Conservation (phyloP, 148 eudicot genomes). For the Drosera capensis region DNA sequence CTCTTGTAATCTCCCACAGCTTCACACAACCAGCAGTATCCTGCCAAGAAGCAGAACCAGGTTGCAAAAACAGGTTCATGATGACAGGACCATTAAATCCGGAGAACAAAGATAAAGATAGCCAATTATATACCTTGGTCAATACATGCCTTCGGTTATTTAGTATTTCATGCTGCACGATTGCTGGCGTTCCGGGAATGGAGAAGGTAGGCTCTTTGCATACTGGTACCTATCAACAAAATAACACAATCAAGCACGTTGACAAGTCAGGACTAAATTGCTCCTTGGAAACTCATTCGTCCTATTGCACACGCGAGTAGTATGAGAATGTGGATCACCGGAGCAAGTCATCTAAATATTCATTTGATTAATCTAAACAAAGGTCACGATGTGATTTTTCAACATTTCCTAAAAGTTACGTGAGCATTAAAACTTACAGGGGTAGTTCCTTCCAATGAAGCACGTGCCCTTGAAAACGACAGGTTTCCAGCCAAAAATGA, state of each 20-base stretch:
- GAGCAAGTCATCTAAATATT: too few species aligned
- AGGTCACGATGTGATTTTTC: neutral
- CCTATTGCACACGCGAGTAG: too few species aligned
- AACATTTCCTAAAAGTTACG: too few species aligned
- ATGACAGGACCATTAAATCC: neutral
- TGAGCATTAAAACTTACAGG: slow-evolving; percentile 64
- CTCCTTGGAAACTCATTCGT: too few species aligned
- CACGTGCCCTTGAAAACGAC: slow-evolving; percentile 96
- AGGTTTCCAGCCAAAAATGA: slow-evolving; percentile 96
- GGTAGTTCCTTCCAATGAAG: slow-evolving; percentile 83
- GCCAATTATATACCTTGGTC: slow-evolving; percentile 50
- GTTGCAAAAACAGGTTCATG: neutral
- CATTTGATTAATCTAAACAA: neutral
- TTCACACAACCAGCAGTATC: slow-evolving; percentile 87
- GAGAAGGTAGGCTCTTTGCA: slow-evolving; percentile 47
- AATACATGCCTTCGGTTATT: slow-evolving; percentile 88
- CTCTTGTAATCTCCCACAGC: slow-evolving; percentile 93
- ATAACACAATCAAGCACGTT: slow-evolving; percentile 1
- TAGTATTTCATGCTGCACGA: slow-evolving; percentile 85
- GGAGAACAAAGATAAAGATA: neutral
- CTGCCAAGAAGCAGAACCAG: slow-evolving; percentile 20
- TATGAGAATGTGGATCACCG: too few species aligned
- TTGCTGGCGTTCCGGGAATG: slow-evolving; percentile 68
- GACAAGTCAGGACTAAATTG: too few species aligned
- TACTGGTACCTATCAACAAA: slow-evolving; percentile 56